Evolutionary conservation across 208 protist species (phyloP).

Genomic region (Acanthamoeba rhysodes): DNA sequence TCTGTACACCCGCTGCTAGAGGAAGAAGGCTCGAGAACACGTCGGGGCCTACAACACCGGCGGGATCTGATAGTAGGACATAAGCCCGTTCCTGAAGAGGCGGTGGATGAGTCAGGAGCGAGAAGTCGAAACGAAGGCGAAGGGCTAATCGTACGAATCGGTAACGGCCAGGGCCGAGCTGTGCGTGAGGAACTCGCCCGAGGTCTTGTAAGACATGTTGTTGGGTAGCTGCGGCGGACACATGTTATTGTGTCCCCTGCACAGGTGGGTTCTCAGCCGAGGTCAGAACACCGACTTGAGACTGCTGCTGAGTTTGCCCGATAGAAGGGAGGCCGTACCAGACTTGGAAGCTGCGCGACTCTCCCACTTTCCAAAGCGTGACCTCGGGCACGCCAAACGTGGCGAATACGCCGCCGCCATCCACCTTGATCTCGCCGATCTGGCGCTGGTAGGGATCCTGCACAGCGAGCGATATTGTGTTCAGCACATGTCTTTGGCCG

Average conservation of each 20-base stretch:
- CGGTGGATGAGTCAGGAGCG: background rate
- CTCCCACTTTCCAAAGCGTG: background rate
- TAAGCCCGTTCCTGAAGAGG: background rate
- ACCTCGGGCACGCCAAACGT: slow-evolving; percentile 53
- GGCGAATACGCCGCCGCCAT: slow-evolving; percentile 7
- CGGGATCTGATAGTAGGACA: background rate
- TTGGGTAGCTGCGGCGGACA: background rate
- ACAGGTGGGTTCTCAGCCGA: background rate
- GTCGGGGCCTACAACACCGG: background rate
- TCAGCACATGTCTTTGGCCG: no score
- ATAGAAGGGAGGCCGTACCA: background rate
- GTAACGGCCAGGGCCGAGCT: background rate
- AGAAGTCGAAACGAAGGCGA: background rate
- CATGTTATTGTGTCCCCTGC: slow-evolving; percentile 6
- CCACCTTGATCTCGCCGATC: slow-evolving; percentile 60
- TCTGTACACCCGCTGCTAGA: background rate
- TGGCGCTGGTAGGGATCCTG: slow-evolving; percentile 47
- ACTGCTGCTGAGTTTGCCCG: no score
- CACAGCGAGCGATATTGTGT: background rate
- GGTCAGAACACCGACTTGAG: no score
- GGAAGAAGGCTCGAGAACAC: background rate
- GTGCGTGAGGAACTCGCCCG: background rate
- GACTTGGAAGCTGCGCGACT: background rate
- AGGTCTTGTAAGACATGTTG: slow-evolving; percentile 12
- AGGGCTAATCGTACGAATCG: background rate